Evolutionary conservation across 2,329 filamentous ascomycete species (phyloP).

Genomic region (Alternaria angustiovoidea): DNA sequence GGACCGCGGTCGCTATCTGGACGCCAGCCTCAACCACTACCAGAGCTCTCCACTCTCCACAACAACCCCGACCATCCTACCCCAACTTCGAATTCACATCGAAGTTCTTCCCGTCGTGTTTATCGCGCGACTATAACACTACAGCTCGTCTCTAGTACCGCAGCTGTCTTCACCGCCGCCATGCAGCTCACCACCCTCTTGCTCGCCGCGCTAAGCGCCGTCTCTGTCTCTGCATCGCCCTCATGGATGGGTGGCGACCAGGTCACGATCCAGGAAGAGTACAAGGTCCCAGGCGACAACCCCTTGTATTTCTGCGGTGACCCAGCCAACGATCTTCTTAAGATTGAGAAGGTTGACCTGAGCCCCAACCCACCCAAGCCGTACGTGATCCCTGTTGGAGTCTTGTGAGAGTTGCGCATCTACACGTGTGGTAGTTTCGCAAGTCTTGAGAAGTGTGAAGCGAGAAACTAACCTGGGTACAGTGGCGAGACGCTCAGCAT

Average conservation of each 20-base stretch:
- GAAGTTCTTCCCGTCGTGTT: not conserved
- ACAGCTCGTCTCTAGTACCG: not conserved
- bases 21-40: conserved; percentile 16
- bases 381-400: conserved; percentile 66
- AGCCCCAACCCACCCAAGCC: conserved; percentile 84
- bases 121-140: not conserved
- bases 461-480: conserved; percentile 13
- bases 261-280: conserved; percentile 60
- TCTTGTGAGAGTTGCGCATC: not conserved
- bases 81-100: conserved; percentile 2
- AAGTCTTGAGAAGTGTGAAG: not conserved
- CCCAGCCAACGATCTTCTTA: conserved; percentile 73
- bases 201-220: conserved; percentile 55
- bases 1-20: conserved; percentile 9
- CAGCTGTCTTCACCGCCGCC: conserved; percentile 12
- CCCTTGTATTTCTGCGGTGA: conserved; percentile 81
- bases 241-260: conserved; percentile 56
- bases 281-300: conserved; percentile 82
- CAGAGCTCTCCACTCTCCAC: conserved; percentile 14
- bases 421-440: not conserved
- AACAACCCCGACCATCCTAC: conserved; percentile 1
- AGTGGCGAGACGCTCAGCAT: conserved; percentile 84
- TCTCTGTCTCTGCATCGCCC: conserved; percentile 51
- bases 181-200: conserved; percentile 51
- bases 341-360: conserved; percentile 81